Conservation (phyloP, 139 green algal genomes). For the Coelastrella sp. region DNA sequence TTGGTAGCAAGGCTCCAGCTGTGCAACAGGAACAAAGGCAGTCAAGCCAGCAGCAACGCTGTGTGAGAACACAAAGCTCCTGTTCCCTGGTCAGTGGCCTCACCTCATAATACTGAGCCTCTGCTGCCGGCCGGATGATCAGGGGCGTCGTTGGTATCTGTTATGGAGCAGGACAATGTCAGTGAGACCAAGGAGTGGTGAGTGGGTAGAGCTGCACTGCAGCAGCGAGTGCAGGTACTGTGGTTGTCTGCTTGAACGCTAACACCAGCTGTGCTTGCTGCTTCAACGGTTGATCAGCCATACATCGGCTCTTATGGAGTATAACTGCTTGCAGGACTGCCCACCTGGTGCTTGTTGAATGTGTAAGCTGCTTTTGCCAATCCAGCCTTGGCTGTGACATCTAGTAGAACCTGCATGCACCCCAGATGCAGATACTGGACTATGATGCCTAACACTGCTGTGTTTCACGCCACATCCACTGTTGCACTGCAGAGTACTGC, state of each 20-base stretch:
- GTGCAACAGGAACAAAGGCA: background rate
- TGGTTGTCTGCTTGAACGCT: background rate
- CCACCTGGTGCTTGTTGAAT: conserved; percentile 38
- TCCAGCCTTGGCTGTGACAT: conserved; percentile 42
- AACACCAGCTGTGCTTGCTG: background rate
- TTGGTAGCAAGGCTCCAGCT: background rate
- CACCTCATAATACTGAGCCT: conserved; percentile 58
- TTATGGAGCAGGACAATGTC: background rate
- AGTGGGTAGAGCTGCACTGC: no score
- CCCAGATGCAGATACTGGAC: background rate
- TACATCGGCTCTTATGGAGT: background rate
- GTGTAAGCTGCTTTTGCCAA: conserved; percentile 23
- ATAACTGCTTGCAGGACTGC: background rate
- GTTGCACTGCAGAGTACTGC: no score
- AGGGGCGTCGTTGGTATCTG: conserved; percentile 52
- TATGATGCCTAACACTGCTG: no score
- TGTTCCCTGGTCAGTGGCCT: background rate
- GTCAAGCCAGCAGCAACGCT: background rate
- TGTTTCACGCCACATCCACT: no score
- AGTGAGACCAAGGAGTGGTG: background rate
- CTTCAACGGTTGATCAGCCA: background rate
- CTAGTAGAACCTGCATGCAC: conserved; percentile 20
- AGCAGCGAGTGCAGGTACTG: background rate
- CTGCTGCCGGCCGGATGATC: conserved; percentile 40
- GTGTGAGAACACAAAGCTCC: no score